phyloP scores from a whole-genome alignment of 108 stramenopile species.

The Cyclotella baltica region DNA sequence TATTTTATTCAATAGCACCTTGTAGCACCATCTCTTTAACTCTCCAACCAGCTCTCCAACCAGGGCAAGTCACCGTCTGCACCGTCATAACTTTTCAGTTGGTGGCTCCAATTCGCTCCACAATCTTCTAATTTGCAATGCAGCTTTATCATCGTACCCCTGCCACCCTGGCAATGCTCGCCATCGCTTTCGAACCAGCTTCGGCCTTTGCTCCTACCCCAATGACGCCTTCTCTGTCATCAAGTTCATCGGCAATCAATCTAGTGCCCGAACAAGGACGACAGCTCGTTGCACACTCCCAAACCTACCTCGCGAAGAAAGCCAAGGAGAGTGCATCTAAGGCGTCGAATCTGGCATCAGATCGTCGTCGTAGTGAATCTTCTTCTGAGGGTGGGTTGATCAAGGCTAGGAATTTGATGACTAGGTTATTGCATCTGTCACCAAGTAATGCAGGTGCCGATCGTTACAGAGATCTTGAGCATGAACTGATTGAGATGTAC shows the following conservation, averaged over 20 bases:
- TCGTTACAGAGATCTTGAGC: neutral
- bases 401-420: constrained; percentile 28
- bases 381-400: constrained; percentile 7
- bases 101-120: too few species aligned
- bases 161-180: too few species aligned
- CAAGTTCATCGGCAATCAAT: neutral
- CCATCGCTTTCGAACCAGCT: too few species aligned
- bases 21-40: too few species aligned
- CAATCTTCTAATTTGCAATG: too few species aligned
- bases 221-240: neutral
- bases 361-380: constrained; percentile 29
- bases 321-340: constrained; percentile 47
- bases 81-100: too few species aligned
- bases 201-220: constrained; percentile 19
- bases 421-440: constrained; percentile 19
- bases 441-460: neutral
- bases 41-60: too few species aligned
- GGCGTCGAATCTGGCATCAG: constrained; percentile 38
- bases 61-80: too few species aligned
- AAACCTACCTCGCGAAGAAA: constrained; percentile 42
- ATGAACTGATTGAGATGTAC: neutral
- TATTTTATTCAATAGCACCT: too few species aligned
- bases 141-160: too few species aligned
- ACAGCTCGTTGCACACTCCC: constrained; percentile 54
- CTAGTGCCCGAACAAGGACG: constrained; percentile 52